Percentiles rank a stretch among this genome's conserved stretches.
Evolutionary conservation across 495 filamentous ascomycete species (phyloP).

Genomic region (Hypoxylon crocopeplum): DNA sequence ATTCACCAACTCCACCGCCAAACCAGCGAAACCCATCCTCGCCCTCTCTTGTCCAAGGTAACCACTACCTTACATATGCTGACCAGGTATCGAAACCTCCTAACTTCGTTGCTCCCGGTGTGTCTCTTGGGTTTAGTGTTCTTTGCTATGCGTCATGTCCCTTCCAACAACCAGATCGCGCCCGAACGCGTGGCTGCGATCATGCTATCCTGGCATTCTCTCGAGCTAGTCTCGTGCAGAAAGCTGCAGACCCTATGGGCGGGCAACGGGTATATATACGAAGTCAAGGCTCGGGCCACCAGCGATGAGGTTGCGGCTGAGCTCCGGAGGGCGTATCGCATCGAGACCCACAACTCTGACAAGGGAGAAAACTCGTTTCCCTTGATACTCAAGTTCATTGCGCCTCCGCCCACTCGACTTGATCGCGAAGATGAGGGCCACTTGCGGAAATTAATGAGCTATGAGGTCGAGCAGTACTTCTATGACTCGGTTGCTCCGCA

Average conservation of each 20-base stretch:
- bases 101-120: neutral
- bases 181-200: constrained; percentile 32
- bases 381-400: constrained; percentile 51
- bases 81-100: neutral
- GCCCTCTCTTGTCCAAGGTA: too few species aligned
- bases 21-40: too few species aligned
- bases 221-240: constrained; percentile 38
- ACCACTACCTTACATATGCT: too few species aligned
- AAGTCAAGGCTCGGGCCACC: constrained; percentile 40
- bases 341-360: neutral
- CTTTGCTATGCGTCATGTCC: constrained; percentile 15
- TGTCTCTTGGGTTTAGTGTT: neutral
- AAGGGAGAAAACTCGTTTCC: constrained; percentile 10
- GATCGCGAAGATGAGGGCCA: constrained; percentile 47
- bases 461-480: constrained; percentile 56
- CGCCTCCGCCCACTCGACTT: constrained; percentile 32
- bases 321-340: constrained; percentile 16
- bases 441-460: constrained; percentile 55
- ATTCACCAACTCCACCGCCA: too few species aligned
- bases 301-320: constrained; percentile 11
- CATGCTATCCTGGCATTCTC: constrained; percentile 38
- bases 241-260: constrained; percentile 52
- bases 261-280: constrained; percentile 53
- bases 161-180: constrained; percentile 5
- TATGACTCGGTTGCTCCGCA: constrained; percentile 45